These are phyloP conservation scores for Fusarium praegraminearum DNA, from an alignment of 2,329 filamentous ascomycete genomes.

Conservation along the genomic window DNA sequence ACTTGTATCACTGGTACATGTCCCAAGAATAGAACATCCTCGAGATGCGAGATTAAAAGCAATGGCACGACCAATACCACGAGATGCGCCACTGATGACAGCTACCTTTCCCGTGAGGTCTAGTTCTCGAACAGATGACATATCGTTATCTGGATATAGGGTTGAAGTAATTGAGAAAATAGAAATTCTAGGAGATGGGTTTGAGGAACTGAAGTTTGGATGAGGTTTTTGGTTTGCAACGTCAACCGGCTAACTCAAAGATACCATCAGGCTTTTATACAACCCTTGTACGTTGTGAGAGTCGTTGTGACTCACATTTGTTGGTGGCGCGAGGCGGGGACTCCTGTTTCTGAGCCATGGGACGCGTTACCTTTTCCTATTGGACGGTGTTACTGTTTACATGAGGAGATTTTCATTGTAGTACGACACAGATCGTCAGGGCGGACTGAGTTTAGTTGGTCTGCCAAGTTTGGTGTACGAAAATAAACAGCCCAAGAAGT, in stretches of 20 bases:
- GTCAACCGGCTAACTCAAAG: neutral
- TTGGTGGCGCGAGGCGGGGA: neutral
- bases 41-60: slow-evolving; percentile 47
- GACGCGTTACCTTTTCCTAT: neutral
- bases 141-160: rapidly evolving
- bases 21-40: slow-evolving; percentile 51
- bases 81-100: slow-evolving; percentile 38
- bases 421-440: neutral
- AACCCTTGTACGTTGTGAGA: neutral
- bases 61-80: slow-evolving; percentile 48
- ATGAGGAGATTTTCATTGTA: neutral
- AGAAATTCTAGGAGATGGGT: neutral
- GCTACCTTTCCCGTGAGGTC: slow-evolving; percentile 37
- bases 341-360: neutral
- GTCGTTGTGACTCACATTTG: neutral
- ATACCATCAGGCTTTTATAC: neutral
- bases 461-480: too few relatives aligned
- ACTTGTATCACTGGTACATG: slow-evolving; percentile 44
- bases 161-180: neutral
- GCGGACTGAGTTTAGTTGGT: neutral
- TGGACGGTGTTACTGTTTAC: neutral
- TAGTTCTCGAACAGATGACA: slow-evolving; percentile 12
- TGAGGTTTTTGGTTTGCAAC: neutral
- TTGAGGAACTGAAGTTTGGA: neutral
- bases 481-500: too few relatives aligned